A percentile compares a stretch with the other conserved stretches of the same genome.
Evolutionary conservation across 805 yeast genomes (phyloP).

Genomic region (Pichia thaimueangensis): DNA sequence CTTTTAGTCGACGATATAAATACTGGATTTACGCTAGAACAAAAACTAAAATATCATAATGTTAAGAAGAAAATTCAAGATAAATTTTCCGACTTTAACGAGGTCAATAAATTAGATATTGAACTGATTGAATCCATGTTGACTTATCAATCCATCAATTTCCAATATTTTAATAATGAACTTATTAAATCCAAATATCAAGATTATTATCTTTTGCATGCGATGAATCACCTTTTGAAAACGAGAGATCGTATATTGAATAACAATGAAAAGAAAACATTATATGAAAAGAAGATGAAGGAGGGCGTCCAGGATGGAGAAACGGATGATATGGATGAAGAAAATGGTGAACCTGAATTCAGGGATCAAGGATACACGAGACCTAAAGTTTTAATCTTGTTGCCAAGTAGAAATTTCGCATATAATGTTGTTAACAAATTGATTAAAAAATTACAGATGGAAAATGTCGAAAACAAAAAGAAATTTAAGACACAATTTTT

Average conservation of each 20-base stretch:
- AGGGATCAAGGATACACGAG: constrained; percentile 95
- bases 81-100: constrained; percentile 25
- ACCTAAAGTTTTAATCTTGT: constrained; percentile 75
- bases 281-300: constrained; percentile 29
- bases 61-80: constrained; percentile 44
- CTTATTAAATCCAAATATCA: constrained; percentile 38
- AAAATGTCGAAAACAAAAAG: constrained; percentile 73
- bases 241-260: constrained; percentile 81
- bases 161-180: constrained; percentile 44
- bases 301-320: constrained; percentile 28
- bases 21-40: constrained; percentile 11
- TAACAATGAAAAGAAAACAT: constrained; percentile 56
- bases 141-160: constrained; percentile 64
- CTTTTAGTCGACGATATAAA: not conserved
- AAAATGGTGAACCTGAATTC: constrained; percentile 41
- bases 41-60: constrained; percentile 29
- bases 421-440: constrained; percentile 60
- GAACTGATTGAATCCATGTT: constrained; percentile 58
- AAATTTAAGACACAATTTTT: constrained; percentile 69
- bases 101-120: constrained; percentile 38
- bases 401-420: constrained; percentile 81
- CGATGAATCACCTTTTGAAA: constrained; percentile 75
- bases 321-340: constrained; percentile 24
- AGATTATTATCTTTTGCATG: constrained; percentile 62
- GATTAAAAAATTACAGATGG: constrained; percentile 56